Conservation (phyloP, 2,329 filamentous ascomycete species). For the Talaromyces albobiverticillius region DNA sequence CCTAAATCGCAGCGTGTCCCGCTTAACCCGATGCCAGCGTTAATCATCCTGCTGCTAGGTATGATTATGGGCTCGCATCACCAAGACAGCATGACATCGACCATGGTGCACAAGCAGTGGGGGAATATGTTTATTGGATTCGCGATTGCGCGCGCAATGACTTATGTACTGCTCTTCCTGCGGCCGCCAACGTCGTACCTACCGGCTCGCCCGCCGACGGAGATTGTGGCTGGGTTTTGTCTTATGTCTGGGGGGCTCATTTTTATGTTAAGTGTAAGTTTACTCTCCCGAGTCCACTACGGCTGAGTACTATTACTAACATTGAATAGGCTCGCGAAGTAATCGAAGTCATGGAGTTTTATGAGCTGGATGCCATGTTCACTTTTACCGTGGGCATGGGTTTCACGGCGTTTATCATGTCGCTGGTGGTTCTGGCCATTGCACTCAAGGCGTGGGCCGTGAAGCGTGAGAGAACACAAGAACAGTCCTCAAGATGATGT, state of each 20-base stretch:
- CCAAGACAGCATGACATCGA: constrained; percentile 75
- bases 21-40: constrained; percentile 80
- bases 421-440: constrained; percentile 75
- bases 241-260: constrained; percentile 81
- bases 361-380: constrained; percentile 84
- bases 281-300: background rate
- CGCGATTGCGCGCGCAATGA: constrained; percentile 71
- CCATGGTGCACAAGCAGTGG: constrained; percentile 93
- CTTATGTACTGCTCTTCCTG: constrained; percentile 76
- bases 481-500: too few species aligned
- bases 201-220: constrained; percentile 81
- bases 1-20: constrained; percentile 53
- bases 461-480: too few species aligned
- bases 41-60: constrained; percentile 81
- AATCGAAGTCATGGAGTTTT: constrained; percentile 69
- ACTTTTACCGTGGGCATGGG: constrained; percentile 87
- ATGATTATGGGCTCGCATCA: constrained; percentile 95
- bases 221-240: constrained; percentile 82
- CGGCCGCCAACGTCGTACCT: constrained; percentile 75
- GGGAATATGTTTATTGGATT: constrained; percentile 79
- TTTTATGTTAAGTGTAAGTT: constrained; percentile 83
- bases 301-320: too few species aligned
- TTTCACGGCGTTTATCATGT: constrained; percentile 76
- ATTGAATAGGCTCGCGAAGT: constrained; percentile 53
- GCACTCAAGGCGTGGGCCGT: constrained; percentile 82